Evolutionary conservation across 2,329 filamentous ascomycete species (phyloP).

Genomic region (Colletotrichum spaethianum): DNA sequence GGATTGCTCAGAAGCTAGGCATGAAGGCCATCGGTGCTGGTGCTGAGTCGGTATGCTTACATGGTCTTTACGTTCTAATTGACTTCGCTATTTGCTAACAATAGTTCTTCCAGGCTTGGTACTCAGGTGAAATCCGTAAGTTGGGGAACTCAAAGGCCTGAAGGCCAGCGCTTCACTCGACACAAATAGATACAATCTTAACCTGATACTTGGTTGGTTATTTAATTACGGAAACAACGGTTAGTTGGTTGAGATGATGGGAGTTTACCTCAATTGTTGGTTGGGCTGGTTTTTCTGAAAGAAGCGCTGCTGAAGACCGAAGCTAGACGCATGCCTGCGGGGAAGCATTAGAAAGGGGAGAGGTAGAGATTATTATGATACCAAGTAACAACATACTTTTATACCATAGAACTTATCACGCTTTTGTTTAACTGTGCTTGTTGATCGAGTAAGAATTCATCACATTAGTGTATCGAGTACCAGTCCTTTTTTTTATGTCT

Average conservation of each 20-base stretch:
- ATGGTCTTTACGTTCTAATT: no score
- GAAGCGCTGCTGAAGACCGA: no score
- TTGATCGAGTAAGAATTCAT: not conserved
- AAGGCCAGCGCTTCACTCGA: not conserved
- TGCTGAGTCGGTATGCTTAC: slow-evolving; percentile 43
- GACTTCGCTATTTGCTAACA: not conserved
- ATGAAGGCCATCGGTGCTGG: slow-evolving; percentile 43
- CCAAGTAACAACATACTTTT: not conserved
- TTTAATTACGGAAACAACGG: no score
- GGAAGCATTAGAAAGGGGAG: not conserved
- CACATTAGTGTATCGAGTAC: no score
- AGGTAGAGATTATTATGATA: not conserved
- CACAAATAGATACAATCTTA: no score
- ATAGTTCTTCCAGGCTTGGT: slow-evolving; percentile 20
- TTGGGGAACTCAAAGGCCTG: not conserved
- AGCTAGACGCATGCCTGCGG: not conserved
- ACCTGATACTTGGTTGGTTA: no score
- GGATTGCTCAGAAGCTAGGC: slow-evolving; percentile 45
- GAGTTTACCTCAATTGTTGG: no score
- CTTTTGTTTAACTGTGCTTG: no score
- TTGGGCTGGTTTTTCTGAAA: no score
- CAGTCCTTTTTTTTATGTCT: no score
- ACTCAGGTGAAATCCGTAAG: slow-evolving; percentile 28
- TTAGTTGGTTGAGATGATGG: no score
- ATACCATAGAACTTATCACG: not conserved